Conservation (phyloP, 1,139 yeast species). For the Candida tetrigidarum region DNA sequence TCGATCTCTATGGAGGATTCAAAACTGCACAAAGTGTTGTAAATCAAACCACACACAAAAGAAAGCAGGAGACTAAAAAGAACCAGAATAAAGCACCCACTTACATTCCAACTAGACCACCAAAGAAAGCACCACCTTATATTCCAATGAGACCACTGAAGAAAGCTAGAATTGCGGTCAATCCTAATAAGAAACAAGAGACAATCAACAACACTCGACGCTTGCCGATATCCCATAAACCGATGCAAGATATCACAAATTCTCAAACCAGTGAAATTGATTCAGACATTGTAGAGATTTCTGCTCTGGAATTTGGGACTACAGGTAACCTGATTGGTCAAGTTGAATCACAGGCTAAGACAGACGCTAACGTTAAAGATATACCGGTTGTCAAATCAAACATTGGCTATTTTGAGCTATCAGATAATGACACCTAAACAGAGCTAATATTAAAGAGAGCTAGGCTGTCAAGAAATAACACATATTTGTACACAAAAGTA, state of each 20-base stretch:
- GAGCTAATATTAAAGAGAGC: too few relatives aligned
- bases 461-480: too few relatives aligned
- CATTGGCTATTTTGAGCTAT: not conserved
- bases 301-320: not conserved
- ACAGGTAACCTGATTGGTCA: not conserved
- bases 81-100: constrained; percentile 27
- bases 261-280: not conserved
- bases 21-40: not conserved
- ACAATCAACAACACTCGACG: not conserved
- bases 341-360: not conserved
- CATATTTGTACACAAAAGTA: too few relatives aligned
- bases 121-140: constrained; percentile 7
- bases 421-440: not conserved
- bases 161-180: constrained; percentile 1
- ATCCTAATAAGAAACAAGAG: too few relatives aligned
- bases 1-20: not conserved
- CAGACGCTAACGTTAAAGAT: too few relatives aligned
- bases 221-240: too few relatives aligned
- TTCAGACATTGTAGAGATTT: not conserved
- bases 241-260: not conserved
- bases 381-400: not conserved
- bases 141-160: constrained; percentile 24
- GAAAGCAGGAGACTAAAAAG: not conserved
- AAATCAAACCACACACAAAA: not conserved
- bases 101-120: constrained; percentile 29